Evolutionary conservation across 805 yeast species (phyloP), one percentile per base, ranked within the genome.

Genomic region (Tetrapisispora nanseiensis): DNA sequence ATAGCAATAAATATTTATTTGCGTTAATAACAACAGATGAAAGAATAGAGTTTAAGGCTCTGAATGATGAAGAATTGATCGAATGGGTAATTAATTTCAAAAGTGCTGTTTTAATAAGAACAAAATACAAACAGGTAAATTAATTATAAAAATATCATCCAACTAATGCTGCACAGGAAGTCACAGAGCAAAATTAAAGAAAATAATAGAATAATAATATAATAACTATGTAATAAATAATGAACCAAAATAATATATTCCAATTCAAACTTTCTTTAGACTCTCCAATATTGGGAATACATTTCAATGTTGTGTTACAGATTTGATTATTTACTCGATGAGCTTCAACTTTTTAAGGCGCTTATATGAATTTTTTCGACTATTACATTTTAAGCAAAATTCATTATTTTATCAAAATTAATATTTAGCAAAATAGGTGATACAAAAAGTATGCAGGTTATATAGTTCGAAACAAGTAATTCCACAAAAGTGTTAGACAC

Each of bases 81-180:
- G 57, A 53, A 18, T 53, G 57, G 57, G 51, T 53, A 15, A 48
- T 53, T 24, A 47, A 46, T 37, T 42, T 51, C 35, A 53, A 53
- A 39, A 48, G 57, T 34, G 41, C 48, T 21, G 46, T 50, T 22
- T 19, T 53, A 27, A 46, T 49, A 13, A 43, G 57, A 35, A 37
- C 44, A 49, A 36, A 41, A 35, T 21, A 33, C 28, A 18, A 42
- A 37, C 18, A 27, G 24, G 6, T n/a, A 27, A n/a, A 3, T 18
- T n/a, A 10, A 34, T 22, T n/a, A n/a, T n/a, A n/a, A n/a, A n/a
- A n/a, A n/a, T n/a, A n/a, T n/a, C n/a, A n/a, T n/a, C n/a, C n/a
- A n/a, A n/a, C n/a, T n/a, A n/a, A n/a, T n/a, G n/a, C n/a, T n/a
- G n/a, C n/a, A n/a, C n/a, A n/a, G n/a, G n/a, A n/a, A n/a, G n/a